These are phyloP conservation scores for Croton laevigatus DNA, from an alignment of 441 rosid genomes.

Conservation along the genomic window DNA sequence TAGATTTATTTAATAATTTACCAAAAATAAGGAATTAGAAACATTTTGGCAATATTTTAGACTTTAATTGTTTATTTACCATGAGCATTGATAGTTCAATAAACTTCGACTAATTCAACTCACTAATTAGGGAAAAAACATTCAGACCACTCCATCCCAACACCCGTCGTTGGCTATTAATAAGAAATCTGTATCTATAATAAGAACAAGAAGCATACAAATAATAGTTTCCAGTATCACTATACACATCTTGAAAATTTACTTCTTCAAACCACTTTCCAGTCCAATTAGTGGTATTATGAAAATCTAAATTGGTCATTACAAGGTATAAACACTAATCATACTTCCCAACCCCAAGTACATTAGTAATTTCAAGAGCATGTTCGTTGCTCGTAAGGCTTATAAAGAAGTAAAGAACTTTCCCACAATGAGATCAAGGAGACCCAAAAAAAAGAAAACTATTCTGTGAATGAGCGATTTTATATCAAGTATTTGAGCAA, in stretches of 20 bases:
- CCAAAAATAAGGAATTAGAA: not conserved
- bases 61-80: not conserved
- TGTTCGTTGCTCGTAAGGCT: not conserved
- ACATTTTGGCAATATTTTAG: too few relatives aligned
- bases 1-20: not conserved
- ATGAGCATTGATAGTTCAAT: not conserved
- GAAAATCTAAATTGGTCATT: not conserved
- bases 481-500: constrained; percentile 13
- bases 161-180: too few relatives aligned
- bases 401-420: not conserved
- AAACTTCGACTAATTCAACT: too few relatives aligned
- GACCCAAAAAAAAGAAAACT: not conserved
- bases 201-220: too few relatives aligned
- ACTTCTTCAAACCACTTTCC: not conserved
- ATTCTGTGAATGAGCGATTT: constrained; percentile 7
- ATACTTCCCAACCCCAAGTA: not conserved
- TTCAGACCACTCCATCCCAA: too few relatives aligned
- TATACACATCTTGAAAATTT: too few relatives aligned
- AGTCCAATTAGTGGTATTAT: not conserved
- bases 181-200: too few relatives aligned
- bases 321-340: too few relatives aligned
- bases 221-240: too few relatives aligned
- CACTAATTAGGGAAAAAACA: too few relatives aligned
- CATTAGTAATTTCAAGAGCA: not conserved
- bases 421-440: constrained; percentile 9